phyloP scores from a whole-genome alignment of 176 grass and related monocot species.

The Phragmites australis region DNA sequence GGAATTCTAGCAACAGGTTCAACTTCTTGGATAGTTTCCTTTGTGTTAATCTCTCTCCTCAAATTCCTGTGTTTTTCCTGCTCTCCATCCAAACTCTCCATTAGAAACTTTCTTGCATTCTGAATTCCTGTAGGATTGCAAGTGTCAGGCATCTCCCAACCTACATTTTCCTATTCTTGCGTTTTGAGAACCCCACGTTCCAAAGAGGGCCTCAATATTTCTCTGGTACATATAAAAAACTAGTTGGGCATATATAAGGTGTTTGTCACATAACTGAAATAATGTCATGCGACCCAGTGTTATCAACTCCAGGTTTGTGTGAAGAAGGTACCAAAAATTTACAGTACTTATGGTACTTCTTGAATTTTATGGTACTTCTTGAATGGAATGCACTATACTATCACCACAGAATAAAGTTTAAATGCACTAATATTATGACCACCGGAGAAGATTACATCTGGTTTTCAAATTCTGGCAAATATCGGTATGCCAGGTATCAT shows the following conservation, averaged over 20 bases:
- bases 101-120: too few relatives aligned
- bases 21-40: too few relatives aligned
- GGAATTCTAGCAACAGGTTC: too few relatives aligned
- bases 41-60: too few relatives aligned
- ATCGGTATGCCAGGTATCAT: slow-evolving; percentile 6
- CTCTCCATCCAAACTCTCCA: too few relatives aligned
- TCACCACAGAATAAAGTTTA: neutral
- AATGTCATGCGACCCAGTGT: neutral
- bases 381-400: neutral
- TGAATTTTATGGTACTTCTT: neutral
- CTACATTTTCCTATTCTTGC: too few relatives aligned
- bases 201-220: neutral
- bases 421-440: neutral
- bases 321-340: neutral
- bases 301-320: neutral
- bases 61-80: too few relatives aligned
- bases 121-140: too few relatives aligned
- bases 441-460: neutral
- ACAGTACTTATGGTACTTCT: neutral
- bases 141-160: too few relatives aligned
- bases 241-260: neutral
- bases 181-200: too few relatives aligned
- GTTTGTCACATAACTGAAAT: neutral
- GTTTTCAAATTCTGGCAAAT: neutral
- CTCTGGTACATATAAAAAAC: neutral